Evolutionary conservation across 257 asterid species (phyloP), one percentile per base, ranked within the genome.

Genomic region (Thymus mandschuricus): DNA sequence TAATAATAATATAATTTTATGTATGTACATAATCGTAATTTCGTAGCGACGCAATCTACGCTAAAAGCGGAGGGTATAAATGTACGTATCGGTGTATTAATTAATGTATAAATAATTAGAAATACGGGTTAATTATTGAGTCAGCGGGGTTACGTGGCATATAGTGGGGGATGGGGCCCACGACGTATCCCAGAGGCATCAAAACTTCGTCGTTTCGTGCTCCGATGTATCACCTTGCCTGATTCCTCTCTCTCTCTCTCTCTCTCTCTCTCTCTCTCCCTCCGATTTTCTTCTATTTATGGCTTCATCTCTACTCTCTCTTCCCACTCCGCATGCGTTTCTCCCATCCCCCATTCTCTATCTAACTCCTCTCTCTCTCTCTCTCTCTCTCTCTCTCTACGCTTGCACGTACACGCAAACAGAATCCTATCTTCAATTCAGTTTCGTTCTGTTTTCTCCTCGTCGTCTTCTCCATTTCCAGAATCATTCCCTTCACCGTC

Each of bases 161-260:
- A 15, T 21, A 3, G 4, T 11, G 7, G 49, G 49, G 11, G 38
- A 48, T 10, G 66, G 73, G 40, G 10, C 64, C 79, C 82, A 73
- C 76, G 30, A 9, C 15, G 70, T 49, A 66, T 61, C 77, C 43
- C 35, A n/a, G 41, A n/a, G 21, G 48, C 45, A 30, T 30, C 73
- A n/a, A 75, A 48, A 80, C 81, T 3, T 1, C 56, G 78, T 71
- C 76, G 71, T 80, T 72, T 76, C 41, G 13, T 68, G 61, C 15
- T 56, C 45, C 80, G 3, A 28, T 63, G 55, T 13, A 49, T 38
- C 63, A 49, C 34, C 75, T 50, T 65, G 74, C 13, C 48, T 28
- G 33, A 12, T 72, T 60, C 62, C 34, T 21, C 21, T 21, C 21
- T 21, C 21, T 21, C n/a, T n/a, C n/a, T n/a, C n/a, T n/a, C n/a